Base-by-base conservation (phyloP, 106 monocot genomes). In the Platanthera zijinensis region DNA sequence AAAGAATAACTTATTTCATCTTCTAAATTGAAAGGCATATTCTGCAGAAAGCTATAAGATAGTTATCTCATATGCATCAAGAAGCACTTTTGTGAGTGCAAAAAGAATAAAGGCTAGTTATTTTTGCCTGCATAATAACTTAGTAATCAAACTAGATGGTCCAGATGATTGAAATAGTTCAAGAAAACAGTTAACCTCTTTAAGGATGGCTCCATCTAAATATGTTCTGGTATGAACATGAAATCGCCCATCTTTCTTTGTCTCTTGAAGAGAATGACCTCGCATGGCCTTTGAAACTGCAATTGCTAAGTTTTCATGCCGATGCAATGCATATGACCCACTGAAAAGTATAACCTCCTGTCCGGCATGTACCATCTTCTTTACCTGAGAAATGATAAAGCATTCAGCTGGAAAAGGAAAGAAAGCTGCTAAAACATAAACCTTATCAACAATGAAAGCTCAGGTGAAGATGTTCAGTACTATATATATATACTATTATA, bases 261-360 rank as follows among this genome's bases (percentile, higher is more conserved):
- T 97, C 76, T 97, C 97, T 50, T 97, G 94, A 79, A 94, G 80
- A 83, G 97, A 97, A 79, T 92, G 94, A 80, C 91, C 82, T 53
- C 94, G 83, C 89, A 90, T 88, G 49, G 97, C 97, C 83, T 93
- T 97, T 25, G 84, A 89, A 82, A 97, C 91, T 69, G 97, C 93
- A 90, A 97, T 94, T 57, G 97, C 86, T 66, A 97, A 84, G 80
- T 97, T 94, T 62, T 97, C 97, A 86, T 97, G 97, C 10, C 61
- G 87, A 83, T 99, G 97, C 63, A 99, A 76, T 82, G 92, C 87
- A 89, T 94, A 89, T 14, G 97, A 94, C 77, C 97, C 97, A 67
- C 89, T 85, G 80, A 93, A 77, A 59, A 99, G 67, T 68, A 99
- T 82, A 52, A 99, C 84, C 59, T 99, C 97, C 77, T 99, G 91